Conservation (phyloP, 495 filamentous ascomycete genomes). For the Melanomma pulvis-pyrius region DNA sequence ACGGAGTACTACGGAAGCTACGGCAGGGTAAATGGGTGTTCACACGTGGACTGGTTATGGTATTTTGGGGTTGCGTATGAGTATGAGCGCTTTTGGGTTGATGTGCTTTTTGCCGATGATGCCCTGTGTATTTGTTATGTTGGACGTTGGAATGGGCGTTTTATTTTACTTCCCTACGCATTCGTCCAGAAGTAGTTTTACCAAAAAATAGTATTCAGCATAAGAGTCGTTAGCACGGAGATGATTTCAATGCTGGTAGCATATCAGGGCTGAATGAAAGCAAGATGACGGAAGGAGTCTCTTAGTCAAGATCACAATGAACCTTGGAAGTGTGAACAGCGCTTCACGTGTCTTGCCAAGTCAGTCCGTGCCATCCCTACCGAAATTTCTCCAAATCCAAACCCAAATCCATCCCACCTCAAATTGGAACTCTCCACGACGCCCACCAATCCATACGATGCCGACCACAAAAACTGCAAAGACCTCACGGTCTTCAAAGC, state of each 20-base stretch:
- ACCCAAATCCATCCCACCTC: slow-evolving; percentile 1
- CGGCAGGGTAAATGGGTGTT: background rate
- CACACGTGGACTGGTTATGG: background rate
- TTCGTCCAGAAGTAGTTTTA: background rate
- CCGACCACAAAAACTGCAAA: slow-evolving; percentile 14
- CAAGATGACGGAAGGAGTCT: too few species aligned
- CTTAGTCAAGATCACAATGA: too few species aligned
- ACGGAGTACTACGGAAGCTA: slow-evolving; percentile 10
- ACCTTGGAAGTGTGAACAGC: background rate
- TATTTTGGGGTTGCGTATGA: background rate
- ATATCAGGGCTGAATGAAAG: too few species aligned
- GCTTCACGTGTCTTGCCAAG: background rate
- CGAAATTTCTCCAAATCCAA: slow-evolving; percentile 21
- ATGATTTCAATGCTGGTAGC: background rate
- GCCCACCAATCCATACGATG: slow-evolving; percentile 9
- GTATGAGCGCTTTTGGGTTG: background rate
- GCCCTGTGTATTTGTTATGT: background rate
- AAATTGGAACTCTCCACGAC: background rate
- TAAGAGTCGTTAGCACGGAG: background rate
- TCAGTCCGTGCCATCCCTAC: slow-evolving; percentile 27
- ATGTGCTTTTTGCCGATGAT: background rate
- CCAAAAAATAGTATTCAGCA: background rate
- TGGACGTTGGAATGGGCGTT: background rate
- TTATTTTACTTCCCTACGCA: background rate
- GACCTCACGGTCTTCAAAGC: background rate